Evolutionary conservation across 2,329 filamentous ascomycete genomes (phyloP).

Genomic region (Allantophomopsis lycopodina): DNA sequence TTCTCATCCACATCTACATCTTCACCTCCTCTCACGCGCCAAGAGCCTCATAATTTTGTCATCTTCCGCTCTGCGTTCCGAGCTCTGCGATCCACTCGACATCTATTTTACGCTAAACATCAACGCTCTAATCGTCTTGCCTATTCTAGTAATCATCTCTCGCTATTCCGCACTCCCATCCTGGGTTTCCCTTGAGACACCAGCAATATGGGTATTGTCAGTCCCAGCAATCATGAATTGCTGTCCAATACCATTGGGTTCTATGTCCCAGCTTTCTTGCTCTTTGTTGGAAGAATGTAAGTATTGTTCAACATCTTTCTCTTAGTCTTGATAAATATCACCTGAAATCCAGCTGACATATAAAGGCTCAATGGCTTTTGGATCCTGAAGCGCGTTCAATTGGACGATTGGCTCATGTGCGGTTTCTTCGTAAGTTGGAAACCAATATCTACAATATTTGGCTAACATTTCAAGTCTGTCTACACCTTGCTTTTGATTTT

Average conservation of each 20-base stretch:
- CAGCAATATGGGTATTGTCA: constrained; percentile 3
- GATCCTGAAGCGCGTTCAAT: constrained; percentile 6
- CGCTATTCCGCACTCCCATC: too few species aligned
- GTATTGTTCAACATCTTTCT: background rate
- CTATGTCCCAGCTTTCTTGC: constrained; percentile 6
- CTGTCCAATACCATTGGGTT: constrained; percentile 11
- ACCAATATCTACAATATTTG: background rate
- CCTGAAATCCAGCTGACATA: background rate
- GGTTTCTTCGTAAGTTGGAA: constrained; percentile 19
- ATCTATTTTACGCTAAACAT: too few species aligned
- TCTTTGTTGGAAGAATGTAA: constrained; percentile 9
- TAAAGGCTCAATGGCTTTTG: constrained; percentile 5
- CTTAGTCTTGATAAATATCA: background rate
- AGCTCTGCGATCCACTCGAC: too few species aligned
- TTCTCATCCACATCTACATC: too few species aligned
- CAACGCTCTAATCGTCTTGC: too few species aligned
- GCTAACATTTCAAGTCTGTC: constrained; percentile 14
- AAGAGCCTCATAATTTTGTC: too few species aligned
- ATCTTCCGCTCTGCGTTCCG: too few species aligned
- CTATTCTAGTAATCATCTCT: too few species aligned
- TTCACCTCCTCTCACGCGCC: too few species aligned
- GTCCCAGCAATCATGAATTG: constrained; percentile 7
- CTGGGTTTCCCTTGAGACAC: too few species aligned
- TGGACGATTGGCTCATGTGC: constrained; percentile 24
- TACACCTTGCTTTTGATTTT: constrained; percentile 20